phyloP scores from a whole-genome alignment of 73 alveolate species.

The Effrenium voratum region DNA sequence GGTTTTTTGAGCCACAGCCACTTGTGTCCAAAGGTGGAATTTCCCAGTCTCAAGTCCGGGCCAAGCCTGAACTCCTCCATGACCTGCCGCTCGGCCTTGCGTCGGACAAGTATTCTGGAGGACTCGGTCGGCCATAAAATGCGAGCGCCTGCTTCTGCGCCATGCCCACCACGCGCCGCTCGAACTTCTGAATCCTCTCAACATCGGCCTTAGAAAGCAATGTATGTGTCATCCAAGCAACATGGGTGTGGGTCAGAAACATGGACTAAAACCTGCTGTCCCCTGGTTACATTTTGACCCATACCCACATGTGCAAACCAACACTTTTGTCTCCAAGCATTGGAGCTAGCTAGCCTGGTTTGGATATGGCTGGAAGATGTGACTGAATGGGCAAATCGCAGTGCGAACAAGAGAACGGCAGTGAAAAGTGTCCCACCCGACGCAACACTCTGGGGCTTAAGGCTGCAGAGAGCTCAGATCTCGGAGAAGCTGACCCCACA shows the following conservation, averaged over 20 bases:
- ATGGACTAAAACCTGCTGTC: not conserved
- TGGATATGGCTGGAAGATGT: not conserved
- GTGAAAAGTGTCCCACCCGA: not conserved
- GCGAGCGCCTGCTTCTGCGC: slow-evolving; percentile 23
- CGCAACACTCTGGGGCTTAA: not conserved
- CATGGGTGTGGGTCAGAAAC: too few relatives aligned
- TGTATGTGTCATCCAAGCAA: too few relatives aligned
- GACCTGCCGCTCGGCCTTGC: slow-evolving; percentile 15
- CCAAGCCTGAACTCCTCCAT: slow-evolving; percentile 8
- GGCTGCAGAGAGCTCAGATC: not conserved
- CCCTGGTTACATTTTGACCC: not conserved
- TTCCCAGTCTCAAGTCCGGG: not conserved
- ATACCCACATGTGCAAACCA: not conserved
- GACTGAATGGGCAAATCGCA: not conserved
- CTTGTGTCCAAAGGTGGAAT: not conserved
- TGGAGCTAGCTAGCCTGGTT: not conserved
- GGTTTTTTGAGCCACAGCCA: not conserved
- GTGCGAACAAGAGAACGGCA: not conserved
- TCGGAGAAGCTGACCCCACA: not conserved
- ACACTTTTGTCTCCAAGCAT: not conserved
- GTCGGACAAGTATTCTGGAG: not conserved
- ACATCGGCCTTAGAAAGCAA: slow-evolving; percentile 16
- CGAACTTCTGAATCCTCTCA: not conserved
- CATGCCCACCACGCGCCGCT: not conserved
- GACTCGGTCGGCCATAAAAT: not conserved